Evolutionary conservation across 2,329 filamentous ascomycete genomes (phyloP).

Genomic region (Talaromyces sp.): DNA sequence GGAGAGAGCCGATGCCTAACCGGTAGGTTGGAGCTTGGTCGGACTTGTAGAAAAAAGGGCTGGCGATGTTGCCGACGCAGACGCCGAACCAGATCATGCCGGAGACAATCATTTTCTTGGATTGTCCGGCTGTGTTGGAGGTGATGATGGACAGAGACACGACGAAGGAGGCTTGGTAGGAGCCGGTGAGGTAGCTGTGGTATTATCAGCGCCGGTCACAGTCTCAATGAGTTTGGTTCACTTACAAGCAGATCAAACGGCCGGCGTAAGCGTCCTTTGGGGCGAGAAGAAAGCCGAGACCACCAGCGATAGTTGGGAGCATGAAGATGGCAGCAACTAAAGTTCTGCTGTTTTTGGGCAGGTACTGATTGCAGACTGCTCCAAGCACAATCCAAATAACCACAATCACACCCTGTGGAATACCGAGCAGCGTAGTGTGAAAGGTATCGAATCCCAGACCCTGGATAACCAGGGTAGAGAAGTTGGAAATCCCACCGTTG

Average conservation of each 20-base stretch:
- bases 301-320: conserved; percentile 24
- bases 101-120: conserved; percentile 31
- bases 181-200: conserved; percentile 27
- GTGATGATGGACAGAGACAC: conserved; percentile 31
- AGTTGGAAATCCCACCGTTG: conserved; percentile 33
- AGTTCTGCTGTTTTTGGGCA: conserved; percentile 24
- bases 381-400: conserved; percentile 24
- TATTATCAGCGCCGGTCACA: background rate
- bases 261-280: conserved; percentile 20
- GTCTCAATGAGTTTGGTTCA: background rate
- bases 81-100: conserved; percentile 29
- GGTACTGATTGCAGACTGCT: conserved; percentile 23
- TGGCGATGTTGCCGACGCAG: conserved; percentile 27
- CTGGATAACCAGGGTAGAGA: conserved; percentile 30
- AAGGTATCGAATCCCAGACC: conserved; percentile 43
- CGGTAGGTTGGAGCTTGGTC: conserved; percentile 27
- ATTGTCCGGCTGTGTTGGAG: conserved; percentile 29
- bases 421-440: conserved; percentile 36
- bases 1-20: conserved; percentile 27
- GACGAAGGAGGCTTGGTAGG: conserved; percentile 30
- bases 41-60: conserved; percentile 29
- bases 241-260: conserved; percentile 24
- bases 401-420: conserved; percentile 36
- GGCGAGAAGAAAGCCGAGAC: conserved; percentile 23
- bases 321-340: conserved; percentile 23